Conservation (phyloP, 1,139 yeast genomes). For the Sugiyamaella novakii region DNA sequence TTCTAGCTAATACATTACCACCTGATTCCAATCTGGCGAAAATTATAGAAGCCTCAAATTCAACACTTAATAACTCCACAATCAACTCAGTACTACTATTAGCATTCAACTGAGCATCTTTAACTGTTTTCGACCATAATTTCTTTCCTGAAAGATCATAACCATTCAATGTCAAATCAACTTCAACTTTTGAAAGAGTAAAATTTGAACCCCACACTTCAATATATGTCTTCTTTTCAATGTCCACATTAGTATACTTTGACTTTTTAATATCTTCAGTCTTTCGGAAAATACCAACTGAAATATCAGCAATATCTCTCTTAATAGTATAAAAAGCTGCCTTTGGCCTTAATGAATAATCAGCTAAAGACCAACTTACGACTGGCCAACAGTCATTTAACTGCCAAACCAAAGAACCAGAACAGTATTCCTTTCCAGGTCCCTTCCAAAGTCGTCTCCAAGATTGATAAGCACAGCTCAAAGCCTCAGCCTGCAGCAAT, state of each 20-base stretch:
- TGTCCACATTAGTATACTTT: conserved; percentile 31
- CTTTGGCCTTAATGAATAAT: conserved; percentile 42
- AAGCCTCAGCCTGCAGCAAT: conserved; percentile 52
- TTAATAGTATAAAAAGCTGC: conserved; percentile 49
- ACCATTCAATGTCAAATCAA: conserved; percentile 6
- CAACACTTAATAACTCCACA: conserved; percentile 1
- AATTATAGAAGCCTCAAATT: conserved; percentile 4
- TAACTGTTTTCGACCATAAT: conserved; percentile 41
- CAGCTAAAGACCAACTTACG: conserved; percentile 49
- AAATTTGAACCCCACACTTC: conserved; percentile 29
- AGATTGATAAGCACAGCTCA: conserved; percentile 46
- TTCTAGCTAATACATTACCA: conserved; percentile 16
- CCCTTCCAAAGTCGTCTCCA: conserved; percentile 51
- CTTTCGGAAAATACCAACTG: conserved; percentile 39
- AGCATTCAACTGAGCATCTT: not conserved
- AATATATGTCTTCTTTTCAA: conserved; percentile 25
- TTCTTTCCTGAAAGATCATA: conserved; percentile 27
- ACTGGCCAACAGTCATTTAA: conserved; percentile 55
- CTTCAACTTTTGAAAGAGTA: conserved; percentile 36
- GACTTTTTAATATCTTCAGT: conserved; percentile 7
- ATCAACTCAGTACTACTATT: conserved; percentile 7
- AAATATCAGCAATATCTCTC: conserved; percentile 44
- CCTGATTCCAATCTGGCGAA: not conserved
- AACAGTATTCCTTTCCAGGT: conserved; percentile 39
- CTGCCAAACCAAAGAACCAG: conserved; percentile 54